Evolutionary conservation across 2,329 filamentous ascomycete genomes (phyloP).

Genomic region (Cladosporium velox): DNA sequence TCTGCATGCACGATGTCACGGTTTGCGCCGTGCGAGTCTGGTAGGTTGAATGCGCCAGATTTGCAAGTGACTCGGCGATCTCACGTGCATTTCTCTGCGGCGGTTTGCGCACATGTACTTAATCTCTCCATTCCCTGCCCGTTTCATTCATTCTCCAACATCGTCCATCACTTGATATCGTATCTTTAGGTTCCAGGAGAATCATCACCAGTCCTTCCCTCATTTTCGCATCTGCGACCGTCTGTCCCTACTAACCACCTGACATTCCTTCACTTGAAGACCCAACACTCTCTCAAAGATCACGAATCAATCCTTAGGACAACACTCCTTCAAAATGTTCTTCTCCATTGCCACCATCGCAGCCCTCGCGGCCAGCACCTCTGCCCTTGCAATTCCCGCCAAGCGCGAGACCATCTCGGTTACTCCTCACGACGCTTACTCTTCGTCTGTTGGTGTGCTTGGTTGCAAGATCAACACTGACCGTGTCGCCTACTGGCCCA

Average conservation of each 20-base stretch:
- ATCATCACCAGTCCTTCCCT: constrained; percentile 19
- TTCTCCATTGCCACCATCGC: constrained; percentile 24
- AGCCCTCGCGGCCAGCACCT: constrained; percentile 26
- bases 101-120: constrained; percentile 11
- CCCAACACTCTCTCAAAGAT: constrained; percentile 15
- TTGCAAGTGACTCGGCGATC: constrained; percentile 5
- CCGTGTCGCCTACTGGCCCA: constrained; percentile 64
- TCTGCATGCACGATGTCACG: constrained; percentile 18
- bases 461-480: constrained; percentile 64
- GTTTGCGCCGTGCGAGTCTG: constrained; percentile 18
- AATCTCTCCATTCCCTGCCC: background rate
- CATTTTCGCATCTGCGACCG: constrained; percentile 19
- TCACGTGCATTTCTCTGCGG: background rate
- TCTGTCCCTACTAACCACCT: constrained; percentile 8
- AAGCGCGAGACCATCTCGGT: constrained; percentile 30
- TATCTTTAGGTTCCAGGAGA: constrained; percentile 19
- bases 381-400: constrained; percentile 22
- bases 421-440: constrained; percentile 60
- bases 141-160: background rate
- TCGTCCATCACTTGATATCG: constrained; percentile 6
- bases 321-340: constrained; percentile 22
- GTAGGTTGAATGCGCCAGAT: constrained; percentile 18
- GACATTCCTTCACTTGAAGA: constrained; percentile 17
- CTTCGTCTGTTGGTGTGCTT: constrained; percentile 59
- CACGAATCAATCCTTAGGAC: constrained; percentile 8